These are phyloP conservation scores for Hibiscus mutabilis DNA, from an alignment of 345 rosid species.

Conservation along the genomic window DNA sequence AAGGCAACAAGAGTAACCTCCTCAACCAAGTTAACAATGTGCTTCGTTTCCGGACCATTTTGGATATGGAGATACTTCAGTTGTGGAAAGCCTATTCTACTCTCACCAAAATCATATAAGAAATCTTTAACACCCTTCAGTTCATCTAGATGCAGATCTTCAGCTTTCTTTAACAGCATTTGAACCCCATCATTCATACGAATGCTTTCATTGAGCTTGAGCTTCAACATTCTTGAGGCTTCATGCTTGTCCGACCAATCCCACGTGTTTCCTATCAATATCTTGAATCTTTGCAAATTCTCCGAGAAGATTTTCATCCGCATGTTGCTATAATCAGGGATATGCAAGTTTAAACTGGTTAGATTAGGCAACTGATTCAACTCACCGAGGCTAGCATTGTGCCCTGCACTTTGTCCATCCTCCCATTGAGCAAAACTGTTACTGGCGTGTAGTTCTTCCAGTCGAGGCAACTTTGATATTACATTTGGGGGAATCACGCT, in stretches of 20 bases:
- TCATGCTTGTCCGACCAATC: slow-evolving; percentile 9
- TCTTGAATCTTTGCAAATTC: slow-evolving; percentile 1
- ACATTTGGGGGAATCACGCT: slow-evolving; percentile 23
- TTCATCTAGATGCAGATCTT: slow-evolving; percentile 12
- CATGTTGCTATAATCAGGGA: slow-evolving; percentile 4
- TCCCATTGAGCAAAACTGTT: slow-evolving; percentile 26
- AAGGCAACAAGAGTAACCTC: background rate
- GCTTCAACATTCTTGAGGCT: slow-evolving; percentile 11
- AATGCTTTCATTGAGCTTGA: slow-evolving; percentile 7
- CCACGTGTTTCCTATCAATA: slow-evolving; percentile 7
- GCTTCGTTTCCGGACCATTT: background rate
- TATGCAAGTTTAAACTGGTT: slow-evolving; percentile 1
- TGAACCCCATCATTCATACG: background rate
- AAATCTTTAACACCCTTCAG: slow-evolving; percentile 5
- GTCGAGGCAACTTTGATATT: slow-evolving; percentile 13
- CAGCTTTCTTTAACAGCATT: slow-evolving; percentile 1
- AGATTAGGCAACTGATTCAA: slow-evolving; percentile 8
- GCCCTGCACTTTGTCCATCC: slow-evolving; percentile 3
- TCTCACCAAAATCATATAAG: slow-evolving; percentile 1
- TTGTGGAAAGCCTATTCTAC: slow-evolving; percentile 7
- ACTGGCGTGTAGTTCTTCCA: slow-evolving; percentile 31
- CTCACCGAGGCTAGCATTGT: slow-evolving; percentile 10
- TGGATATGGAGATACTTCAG: slow-evolving; percentile 15
- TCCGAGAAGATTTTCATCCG: background rate
- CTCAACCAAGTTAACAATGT: background rate